Percentiles rank a stretch among this genome's conserved stretches.
Evolutionary conservation across 129 eudicot genomes (phyloP).

Genomic region (Artemisia annua): DNA sequence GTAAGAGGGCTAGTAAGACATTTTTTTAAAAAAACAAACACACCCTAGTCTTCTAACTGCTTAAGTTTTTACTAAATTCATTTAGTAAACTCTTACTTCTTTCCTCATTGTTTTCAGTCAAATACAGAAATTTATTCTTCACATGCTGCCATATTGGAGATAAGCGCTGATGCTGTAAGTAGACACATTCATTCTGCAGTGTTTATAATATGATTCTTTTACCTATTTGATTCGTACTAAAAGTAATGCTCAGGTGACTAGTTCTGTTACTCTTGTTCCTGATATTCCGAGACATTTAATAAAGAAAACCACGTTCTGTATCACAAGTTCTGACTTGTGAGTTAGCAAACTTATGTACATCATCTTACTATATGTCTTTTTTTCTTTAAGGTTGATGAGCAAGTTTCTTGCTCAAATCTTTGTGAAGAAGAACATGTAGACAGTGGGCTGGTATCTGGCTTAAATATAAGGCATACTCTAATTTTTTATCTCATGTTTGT

Average conservation of each 20-base stretch:
- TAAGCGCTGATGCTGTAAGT: too few relatives aligned
- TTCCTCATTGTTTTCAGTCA: too few relatives aligned
- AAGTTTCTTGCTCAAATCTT: slow-evolving; percentile 23
- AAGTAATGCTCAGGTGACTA: not conserved
- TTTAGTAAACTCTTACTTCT: not conserved
- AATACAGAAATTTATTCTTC: too few relatives aligned
- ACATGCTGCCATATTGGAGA: too few relatives aligned
- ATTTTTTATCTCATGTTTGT: slow-evolving; percentile 6
- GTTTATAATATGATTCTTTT: not conserved
- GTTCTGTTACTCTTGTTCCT: not conserved
- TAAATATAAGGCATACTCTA: slow-evolving; percentile 1
- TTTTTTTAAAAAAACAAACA: too few relatives aligned
- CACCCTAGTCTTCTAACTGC: not conserved
- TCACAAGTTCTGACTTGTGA: slow-evolving; percentile 15
- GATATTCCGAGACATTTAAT: slow-evolving; percentile 3
- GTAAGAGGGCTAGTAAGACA: too few relatives aligned
- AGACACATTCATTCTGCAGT: too few relatives aligned
- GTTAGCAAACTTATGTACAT: not conserved
- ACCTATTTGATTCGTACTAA: not conserved
- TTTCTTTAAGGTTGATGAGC: slow-evolving; percentile 28
- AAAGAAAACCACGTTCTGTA: not conserved
- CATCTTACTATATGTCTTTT: not conserved
- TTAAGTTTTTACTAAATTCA: not conserved
- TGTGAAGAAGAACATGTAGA: slow-evolving; percentile 19
- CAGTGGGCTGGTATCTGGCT: not conserved